Percentiles rank a stretch among this genome's conserved stretches.
Evolutionary conservation across 164 flowering plant genomes (phyloP).

Genomic region (Umbilicus rupestris): DNA sequence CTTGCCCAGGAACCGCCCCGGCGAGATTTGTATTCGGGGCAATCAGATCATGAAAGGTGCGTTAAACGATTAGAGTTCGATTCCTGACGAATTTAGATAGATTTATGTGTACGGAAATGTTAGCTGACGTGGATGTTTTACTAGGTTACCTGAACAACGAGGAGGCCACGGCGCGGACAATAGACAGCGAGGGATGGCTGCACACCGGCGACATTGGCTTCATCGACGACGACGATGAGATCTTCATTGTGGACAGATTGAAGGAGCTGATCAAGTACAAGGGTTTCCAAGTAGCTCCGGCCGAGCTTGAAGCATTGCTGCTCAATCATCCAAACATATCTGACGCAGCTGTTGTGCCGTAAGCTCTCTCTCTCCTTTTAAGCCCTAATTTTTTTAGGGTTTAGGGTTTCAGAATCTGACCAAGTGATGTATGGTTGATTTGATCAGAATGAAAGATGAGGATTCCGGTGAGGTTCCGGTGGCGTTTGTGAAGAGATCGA

Average conservation of each 20-base stretch:
- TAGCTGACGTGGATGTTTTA: too few species aligned
- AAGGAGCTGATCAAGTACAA: slow-evolving; percentile 93
- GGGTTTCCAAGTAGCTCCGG: slow-evolving; percentile 94
- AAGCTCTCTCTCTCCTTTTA: too few species aligned
- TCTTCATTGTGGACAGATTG: slow-evolving; percentile 85
- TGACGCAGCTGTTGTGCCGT: slow-evolving; percentile 92
- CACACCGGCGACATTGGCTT: slow-evolving; percentile 89
- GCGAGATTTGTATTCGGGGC: slow-evolving; percentile 94
- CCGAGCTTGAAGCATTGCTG: slow-evolving; percentile 87
- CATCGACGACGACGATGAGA: slow-evolving; percentile 78
- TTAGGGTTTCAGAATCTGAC: neutral
- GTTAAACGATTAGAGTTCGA: too few species aligned
- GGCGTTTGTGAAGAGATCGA: slow-evolving; percentile 78
- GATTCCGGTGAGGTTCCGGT: slow-evolving; percentile 81
- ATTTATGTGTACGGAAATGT: too few species aligned
- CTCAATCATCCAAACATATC: slow-evolving; percentile 50
- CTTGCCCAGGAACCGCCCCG: slow-evolving; percentile 64
- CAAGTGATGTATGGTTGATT: too few species aligned
- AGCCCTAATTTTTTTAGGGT: too few species aligned
- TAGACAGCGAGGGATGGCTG: slow-evolving; percentile 84
- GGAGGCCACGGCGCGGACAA: slow-evolving; percentile 62
- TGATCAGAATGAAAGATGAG: slow-evolving; percentile 92
- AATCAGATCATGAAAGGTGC: slow-evolving; percentile 90
- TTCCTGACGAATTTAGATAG: too few species aligned
- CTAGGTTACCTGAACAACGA: slow-evolving; percentile 86